Percentiles rank a stretch among this genome's conserved stretches.
These are phyloP conservation scores for Picochlorum sp. DNA, from an alignment of 139 green algal species.

Conservation along the genomic window DNA sequence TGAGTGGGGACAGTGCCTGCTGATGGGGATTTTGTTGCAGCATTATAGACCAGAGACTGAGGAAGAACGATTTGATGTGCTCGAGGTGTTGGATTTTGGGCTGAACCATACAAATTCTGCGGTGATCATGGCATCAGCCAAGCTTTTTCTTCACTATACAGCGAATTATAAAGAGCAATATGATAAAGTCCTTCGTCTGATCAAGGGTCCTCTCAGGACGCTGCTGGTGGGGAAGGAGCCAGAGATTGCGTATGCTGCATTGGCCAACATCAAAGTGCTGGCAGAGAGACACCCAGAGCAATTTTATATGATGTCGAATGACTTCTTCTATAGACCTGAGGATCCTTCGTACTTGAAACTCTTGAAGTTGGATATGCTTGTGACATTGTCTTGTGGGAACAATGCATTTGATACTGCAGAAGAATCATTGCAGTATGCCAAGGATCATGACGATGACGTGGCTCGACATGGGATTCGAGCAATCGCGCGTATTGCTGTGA, in stretches of 20 bases:
- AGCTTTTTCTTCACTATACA: constrained; percentile 90
- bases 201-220: constrained; percentile 57
- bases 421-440: constrained; percentile 68
- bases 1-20: constrained; percentile 89
- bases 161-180: constrained; percentile 76
- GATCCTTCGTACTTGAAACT: constrained; percentile 92
- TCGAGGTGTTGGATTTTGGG: constrained; percentile 93
- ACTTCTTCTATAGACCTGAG: constrained; percentile 85
- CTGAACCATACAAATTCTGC: constrained; percentile 80
- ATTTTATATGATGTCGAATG: constrained; percentile 53
- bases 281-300: constrained; percentile 59
- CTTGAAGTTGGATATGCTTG: constrained; percentile 89
- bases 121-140: constrained; percentile 80
- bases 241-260: constrained; percentile 71
- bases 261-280: constrained; percentile 82
- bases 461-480: constrained; percentile 63
- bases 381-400: constrained; percentile 59
- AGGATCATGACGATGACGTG: constrained; percentile 58
- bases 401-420: constrained; percentile 93
- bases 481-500: constrained; percentile 62
- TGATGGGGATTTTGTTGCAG: constrained; percentile 68
- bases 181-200: constrained; percentile 49
- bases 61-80: constrained; percentile 88
- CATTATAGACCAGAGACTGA: constrained; percentile 60
- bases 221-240: constrained; percentile 63